Conservation (phyloP, 352 stramenopile species). For the Globisporangium rhizosaccharum region DNA sequence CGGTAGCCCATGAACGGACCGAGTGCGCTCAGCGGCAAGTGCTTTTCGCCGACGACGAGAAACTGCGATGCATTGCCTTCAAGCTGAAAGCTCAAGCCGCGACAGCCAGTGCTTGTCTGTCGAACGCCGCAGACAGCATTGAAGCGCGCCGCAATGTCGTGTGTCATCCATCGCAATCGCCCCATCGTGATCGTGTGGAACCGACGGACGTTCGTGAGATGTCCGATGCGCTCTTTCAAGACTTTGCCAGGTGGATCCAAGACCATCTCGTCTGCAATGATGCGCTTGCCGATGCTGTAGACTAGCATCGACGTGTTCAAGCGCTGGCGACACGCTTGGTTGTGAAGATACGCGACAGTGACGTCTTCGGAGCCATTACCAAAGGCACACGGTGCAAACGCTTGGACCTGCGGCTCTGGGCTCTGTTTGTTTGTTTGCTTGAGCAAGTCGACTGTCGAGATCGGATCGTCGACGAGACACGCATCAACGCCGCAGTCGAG, state of each 20-base stretch:
- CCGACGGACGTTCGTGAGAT: slow-evolving; percentile 32
- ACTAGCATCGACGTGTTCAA: slow-evolving; percentile 40
- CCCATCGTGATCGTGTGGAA: slow-evolving; percentile 44
- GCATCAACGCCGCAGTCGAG: slow-evolving; percentile 22
- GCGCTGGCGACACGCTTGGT: slow-evolving; percentile 15
- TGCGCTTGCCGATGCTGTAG: slow-evolving; percentile 34
- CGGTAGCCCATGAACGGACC: slow-evolving; percentile 31
- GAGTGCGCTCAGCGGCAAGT: slow-evolving; percentile 25
- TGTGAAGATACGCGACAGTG: slow-evolving; percentile 25
- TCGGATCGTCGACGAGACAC: slow-evolving; percentile 23
- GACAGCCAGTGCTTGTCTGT: slow-evolving; percentile 13
- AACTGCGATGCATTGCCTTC: slow-evolving; percentile 15
- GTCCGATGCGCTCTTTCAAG: slow-evolving; percentile 12
- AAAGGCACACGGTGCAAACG: slow-evolving; percentile 29
- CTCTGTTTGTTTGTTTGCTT: background rate
- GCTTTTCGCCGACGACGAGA: slow-evolving; percentile 32
- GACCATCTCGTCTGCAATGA: slow-evolving; percentile 30
- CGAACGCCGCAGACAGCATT: slow-evolving; percentile 25
- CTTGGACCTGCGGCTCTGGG: slow-evolving; percentile 28
- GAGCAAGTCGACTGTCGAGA: slow-evolving; percentile 8
- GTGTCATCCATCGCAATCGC: slow-evolving; percentile 26
- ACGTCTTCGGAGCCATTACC: slow-evolving; percentile 23
- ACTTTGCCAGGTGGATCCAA: slow-evolving; percentile 1
- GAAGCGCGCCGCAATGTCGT: slow-evolving; percentile 33
- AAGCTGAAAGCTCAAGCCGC: slow-evolving; percentile 31